phyloP scores from a whole-genome alignment of 2,329 filamentous ascomycete genomes.

The Colletotrichum trifolii region DNA sequence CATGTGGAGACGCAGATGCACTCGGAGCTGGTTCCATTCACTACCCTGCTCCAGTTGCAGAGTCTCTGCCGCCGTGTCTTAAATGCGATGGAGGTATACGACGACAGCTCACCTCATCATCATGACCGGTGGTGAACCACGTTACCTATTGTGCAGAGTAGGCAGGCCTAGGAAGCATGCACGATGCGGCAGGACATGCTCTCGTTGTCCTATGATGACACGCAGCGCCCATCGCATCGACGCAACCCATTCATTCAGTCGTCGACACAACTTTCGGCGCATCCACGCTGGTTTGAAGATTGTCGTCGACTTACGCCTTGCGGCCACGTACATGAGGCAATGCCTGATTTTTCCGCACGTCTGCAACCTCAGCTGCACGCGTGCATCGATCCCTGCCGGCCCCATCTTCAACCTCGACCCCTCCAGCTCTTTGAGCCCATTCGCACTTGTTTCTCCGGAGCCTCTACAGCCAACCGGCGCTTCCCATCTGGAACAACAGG shows the following conservation, averaged over 20 bases:
- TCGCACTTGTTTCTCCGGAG: conserved; percentile 16
- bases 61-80: too few species aligned
- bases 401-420: neutral
- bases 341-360: conserved; percentile 23
- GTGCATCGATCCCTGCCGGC: conserved; percentile 21
- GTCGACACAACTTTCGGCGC: neutral
- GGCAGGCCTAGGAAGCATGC: too few species aligned
- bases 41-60: too few species aligned
- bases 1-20: conserved; percentile 5
- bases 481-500: conserved; percentile 17
- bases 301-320: conserved; percentile 11
- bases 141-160: too few species aligned
- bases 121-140: too few species aligned
- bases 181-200: too few species aligned
- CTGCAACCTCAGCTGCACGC: conserved; percentile 9
- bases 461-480: conserved; percentile 4
- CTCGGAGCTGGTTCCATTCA: too few species aligned
- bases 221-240: too few species aligned
- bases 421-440: neutral
- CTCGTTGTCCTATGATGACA: too few species aligned
- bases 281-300: conserved; percentile 6
- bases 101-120: neutral
- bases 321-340: conserved; percentile 28
- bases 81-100: too few species aligned
- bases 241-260: too few species aligned